Evolutionary conservation across 371 early-diverging fungal genomes (phyloP).

Genomic region (Quaeritorhiza haematococci): DNA sequence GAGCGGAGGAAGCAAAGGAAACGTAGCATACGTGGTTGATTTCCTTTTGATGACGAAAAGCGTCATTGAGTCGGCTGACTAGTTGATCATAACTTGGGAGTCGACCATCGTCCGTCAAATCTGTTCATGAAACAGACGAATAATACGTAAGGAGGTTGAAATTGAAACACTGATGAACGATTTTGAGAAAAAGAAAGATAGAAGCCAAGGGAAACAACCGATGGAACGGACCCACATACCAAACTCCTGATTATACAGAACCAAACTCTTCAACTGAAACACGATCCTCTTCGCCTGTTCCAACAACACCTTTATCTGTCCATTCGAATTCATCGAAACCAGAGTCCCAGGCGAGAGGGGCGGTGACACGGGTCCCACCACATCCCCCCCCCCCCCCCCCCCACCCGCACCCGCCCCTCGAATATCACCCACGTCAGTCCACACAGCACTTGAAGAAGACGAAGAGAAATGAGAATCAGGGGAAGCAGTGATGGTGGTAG

Average conservation of each 20-base stretch:
- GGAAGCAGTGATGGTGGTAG: no score
- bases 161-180: background rate
- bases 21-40: constrained; percentile 20
- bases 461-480: no score
- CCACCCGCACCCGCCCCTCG: no score
- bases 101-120: constrained; percentile 16
- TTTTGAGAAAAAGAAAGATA: constrained; percentile 1
- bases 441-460: no score
- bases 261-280: constrained; percentile 18
- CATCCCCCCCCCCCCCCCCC: no score
- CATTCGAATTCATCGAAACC: no score
- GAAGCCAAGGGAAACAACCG: background rate
- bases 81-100: constrained; percentile 22
- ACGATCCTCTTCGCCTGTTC: constrained; percentile 31
- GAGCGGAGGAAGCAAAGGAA: no score
- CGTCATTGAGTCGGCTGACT: constrained; percentile 18
- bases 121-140: background rate
- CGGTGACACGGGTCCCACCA: no score
- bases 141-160: background rate
- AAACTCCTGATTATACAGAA: constrained; percentile 11
- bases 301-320: constrained; percentile 18
- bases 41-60: constrained; percentile 25
- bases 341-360: no score
- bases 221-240: constrained; percentile 8
- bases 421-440: no score